Percentiles rank a stretch among this genome's conserved stretches.
Evolutionary conservation across 257 asterid species (phyloP).

Genomic region (Oldenlandia corymbosa): DNA sequence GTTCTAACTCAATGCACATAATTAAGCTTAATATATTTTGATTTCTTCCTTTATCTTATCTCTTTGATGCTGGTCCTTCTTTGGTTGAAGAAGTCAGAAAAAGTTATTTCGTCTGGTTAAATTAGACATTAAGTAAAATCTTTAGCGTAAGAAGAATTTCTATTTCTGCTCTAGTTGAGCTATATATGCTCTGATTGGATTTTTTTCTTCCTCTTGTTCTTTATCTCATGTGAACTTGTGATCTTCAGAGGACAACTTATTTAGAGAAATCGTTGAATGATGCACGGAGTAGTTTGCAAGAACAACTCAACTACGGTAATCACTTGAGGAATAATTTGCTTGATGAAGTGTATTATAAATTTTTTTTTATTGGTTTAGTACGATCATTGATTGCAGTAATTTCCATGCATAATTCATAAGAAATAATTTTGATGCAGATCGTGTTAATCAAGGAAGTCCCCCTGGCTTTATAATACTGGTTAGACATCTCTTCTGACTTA

Average conservation of each 20-base stretch:
- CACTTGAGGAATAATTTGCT: conserved; percentile 9
- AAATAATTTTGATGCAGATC: conserved; percentile 25
- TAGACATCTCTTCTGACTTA: conserved; percentile 20
- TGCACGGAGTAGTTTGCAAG: conserved; percentile 19
- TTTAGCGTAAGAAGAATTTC: background rate
- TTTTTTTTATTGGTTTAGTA: conserved; percentile 9
- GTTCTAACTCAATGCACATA: background rate
- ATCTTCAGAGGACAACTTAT: conserved; percentile 45
- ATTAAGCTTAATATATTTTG: background rate
- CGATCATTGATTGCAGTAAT: conserved; percentile 7
- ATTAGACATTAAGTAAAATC: background rate
- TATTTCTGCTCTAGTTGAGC: background rate
- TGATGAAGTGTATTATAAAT: conserved; percentile 4
- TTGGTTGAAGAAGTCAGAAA: background rate
- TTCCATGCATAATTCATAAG: conserved; percentile 37
- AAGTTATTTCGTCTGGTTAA: background rate
- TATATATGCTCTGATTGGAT: background rate
- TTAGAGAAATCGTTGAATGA: conserved; percentile 43
- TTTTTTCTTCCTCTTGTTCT: conserved; percentile 5
- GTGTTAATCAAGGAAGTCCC: conserved; percentile 31
- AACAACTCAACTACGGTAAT: conserved; percentile 34
- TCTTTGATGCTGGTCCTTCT: background rate
- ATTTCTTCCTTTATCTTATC: background rate
- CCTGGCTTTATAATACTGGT: conserved; percentile 56
- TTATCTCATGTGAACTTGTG: conserved; percentile 18